phyloP scores from a whole-genome alignment of 179 eudicot genomes.

The Camellia oleifera region DNA sequence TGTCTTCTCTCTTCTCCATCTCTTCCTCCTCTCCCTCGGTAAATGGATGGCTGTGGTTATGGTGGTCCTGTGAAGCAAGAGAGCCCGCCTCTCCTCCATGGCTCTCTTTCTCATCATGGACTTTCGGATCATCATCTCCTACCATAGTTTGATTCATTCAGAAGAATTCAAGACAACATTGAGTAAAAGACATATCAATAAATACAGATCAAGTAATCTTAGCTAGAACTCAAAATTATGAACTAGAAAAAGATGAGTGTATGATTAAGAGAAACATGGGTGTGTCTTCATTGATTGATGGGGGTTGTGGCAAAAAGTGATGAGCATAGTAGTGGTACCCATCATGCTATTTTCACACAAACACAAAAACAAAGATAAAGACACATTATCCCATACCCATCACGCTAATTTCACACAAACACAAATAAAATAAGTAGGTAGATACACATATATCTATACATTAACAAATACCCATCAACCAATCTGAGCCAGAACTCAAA shows the following conservation, averaged over 20 bases:
- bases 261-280: conserved; percentile 12
- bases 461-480: neutral
- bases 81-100: conserved; percentile 45
- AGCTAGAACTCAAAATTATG: conserved; percentile 8
- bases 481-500: neutral
- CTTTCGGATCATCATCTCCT: conserved; percentile 53
- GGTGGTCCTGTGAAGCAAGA: conserved; percentile 36
- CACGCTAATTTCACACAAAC: neutral
- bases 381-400: neutral
- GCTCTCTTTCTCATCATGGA: conserved; percentile 49
- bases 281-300: neutral
- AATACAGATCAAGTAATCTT: conserved; percentile 4
- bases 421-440: neutral
- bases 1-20: conserved; percentile 25
- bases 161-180: conserved; percentile 4
- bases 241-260: neutral
- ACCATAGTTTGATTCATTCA: conserved; percentile 48
- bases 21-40: conserved; percentile 31
- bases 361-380: neutral
- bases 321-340: too few relatives aligned
- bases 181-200: conserved; percentile 1
- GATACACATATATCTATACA: neutral
- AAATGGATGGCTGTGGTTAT: conserved; percentile 21
- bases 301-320: neutral
- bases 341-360: neutral